Evolutionary conservation across 495 filamentous ascomycete species (phyloP).

Genomic region (Penicillium bialowiezense): DNA sequence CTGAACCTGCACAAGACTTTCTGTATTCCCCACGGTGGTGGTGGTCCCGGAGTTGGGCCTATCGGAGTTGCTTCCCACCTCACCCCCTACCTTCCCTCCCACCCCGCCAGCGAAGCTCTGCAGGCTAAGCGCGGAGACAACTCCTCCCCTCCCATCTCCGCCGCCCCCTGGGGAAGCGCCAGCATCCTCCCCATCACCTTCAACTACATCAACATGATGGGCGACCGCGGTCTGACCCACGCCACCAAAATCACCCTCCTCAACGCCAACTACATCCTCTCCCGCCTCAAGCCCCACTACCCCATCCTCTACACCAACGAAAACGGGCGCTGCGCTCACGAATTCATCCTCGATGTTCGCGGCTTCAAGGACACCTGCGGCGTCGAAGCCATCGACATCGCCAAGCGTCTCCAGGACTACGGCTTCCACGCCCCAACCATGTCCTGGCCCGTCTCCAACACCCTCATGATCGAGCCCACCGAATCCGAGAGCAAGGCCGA

Average conservation of each 20-base stretch:
- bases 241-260: constrained; percentile 92
- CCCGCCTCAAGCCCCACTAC: constrained; percentile 85
- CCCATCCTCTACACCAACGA: constrained; percentile 89
- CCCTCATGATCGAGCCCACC: constrained; percentile 98
- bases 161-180: constrained; percentile 87
- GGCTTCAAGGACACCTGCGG: constrained; percentile 80
- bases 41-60: constrained; percentile 91
- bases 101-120: constrained; percentile 54
- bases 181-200: constrained; percentile 95
- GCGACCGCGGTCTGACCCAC: constrained; percentile 81
- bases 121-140: constrained; percentile 60
- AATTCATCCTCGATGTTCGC: constrained; percentile 95
- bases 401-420: constrained; percentile 97
- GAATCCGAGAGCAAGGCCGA: constrained; percentile 93
- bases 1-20: constrained; percentile 99
- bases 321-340: constrained; percentile 87
- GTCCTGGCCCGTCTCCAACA: constrained; percentile 96
- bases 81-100: constrained; percentile 73
- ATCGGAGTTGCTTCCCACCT: constrained; percentile 90
- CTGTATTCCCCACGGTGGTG: constrained; percentile 97
- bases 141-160: constrained; percentile 66
- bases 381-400: constrained; percentile 93
- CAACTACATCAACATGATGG: constrained; percentile 99
- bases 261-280: constrained; percentile 97
- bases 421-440: constrained; percentile 98